phyloP scores from a whole-genome alignment of 2,329 filamentous ascomycete genomes.

The Epichloe festucae region DNA sequence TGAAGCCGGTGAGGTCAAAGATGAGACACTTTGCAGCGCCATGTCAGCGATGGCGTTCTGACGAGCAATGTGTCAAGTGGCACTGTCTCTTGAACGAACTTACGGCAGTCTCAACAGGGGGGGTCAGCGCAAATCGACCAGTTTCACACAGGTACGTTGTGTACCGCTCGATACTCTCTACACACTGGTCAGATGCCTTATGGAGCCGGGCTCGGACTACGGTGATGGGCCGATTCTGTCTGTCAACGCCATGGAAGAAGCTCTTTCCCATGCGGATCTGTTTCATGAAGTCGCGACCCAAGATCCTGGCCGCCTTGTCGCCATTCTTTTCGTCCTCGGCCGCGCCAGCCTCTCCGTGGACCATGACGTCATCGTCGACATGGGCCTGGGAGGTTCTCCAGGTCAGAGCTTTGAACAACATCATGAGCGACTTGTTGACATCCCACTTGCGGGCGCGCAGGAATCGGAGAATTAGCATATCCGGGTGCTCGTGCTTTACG shows the following conservation, averaged over 20 bases:
- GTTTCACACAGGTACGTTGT: constrained; percentile 27
- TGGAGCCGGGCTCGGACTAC: constrained; percentile 23
- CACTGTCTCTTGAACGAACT: neutral
- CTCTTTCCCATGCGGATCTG: constrained; percentile 26
- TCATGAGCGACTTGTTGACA: constrained; percentile 24
- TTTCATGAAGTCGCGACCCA: constrained; percentile 16
- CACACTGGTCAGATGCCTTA: constrained; percentile 17
- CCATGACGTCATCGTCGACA: constrained; percentile 19
- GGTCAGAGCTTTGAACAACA: constrained; percentile 23
- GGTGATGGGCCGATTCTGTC: constrained; percentile 21
- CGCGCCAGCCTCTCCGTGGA: constrained; percentile 20
- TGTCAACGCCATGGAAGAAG: constrained; percentile 24
- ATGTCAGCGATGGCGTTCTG: neutral
- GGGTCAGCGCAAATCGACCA: constrained; percentile 5
- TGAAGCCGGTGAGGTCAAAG: constrained; percentile 62
- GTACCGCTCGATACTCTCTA: constrained; percentile 23
- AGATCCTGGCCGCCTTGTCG: neutral
- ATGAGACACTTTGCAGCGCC: constrained; percentile 27
- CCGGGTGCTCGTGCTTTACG: constrained; percentile 20
- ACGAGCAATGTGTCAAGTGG: neutral
- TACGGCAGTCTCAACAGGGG: constrained; percentile 10
- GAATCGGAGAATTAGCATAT: constrained; percentile 25
- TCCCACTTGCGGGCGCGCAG: constrained; percentile 27
- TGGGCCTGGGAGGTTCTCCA: constrained; percentile 22
- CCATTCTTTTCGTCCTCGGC: constrained; percentile 17